Percentiles rank a stretch among this genome's conserved stretches.
Conservation (phyloP, 2,329 filamentous ascomycete genomes). For the Talaromyces sp. region DNA sequence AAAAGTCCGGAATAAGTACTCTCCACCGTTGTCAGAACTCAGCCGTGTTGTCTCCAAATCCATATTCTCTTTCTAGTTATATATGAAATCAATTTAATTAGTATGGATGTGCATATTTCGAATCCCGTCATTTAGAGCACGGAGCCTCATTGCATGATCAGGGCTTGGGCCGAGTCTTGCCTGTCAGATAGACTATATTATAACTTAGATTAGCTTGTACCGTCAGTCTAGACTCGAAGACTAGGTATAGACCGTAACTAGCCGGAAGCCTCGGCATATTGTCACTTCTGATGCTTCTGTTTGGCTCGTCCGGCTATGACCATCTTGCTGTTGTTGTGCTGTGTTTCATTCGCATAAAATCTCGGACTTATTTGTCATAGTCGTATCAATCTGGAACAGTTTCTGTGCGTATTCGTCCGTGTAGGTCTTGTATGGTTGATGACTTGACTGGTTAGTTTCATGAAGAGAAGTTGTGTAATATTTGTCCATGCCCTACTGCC, state of each 20-base stretch:
- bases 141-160: neutral
- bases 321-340: neutral
- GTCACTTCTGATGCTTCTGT: neutral
- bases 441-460: neutral
- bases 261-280: neutral
- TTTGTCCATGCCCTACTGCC: neutral
- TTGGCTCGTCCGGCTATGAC: conserved; percentile 1
- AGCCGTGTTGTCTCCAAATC: neutral
- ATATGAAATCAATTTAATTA: neutral
- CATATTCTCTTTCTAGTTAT: neutral
- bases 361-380: neutral
- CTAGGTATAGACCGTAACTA: neutral
- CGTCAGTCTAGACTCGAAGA: neutral
- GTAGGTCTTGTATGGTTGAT: neutral
- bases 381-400: neutral
- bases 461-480: neutral
- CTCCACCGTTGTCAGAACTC: neutral
- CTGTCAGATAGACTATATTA: neutral
- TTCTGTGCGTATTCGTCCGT: neutral
- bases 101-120: too few species aligned
- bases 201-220: neutral
- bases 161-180: neutral
- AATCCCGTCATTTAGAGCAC: neutral
- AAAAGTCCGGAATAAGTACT: neutral
- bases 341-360: neutral